Percentiles rank a stretch among this genome's conserved stretches.
phyloP scores from a whole-genome alignment of 768 basidiomycete genomes.

The Phanerochaete carnosa region DNA sequence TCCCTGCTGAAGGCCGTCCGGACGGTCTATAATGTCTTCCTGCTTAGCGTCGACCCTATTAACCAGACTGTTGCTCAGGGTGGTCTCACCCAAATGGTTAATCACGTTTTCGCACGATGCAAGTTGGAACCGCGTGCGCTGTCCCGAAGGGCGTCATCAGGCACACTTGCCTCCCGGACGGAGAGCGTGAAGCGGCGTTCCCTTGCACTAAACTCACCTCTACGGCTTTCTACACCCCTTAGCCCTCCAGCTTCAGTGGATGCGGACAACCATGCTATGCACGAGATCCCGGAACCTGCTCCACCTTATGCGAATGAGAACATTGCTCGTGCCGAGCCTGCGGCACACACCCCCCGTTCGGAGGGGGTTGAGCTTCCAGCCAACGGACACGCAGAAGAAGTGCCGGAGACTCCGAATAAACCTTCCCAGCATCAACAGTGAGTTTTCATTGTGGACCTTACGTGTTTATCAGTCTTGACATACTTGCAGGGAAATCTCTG shows the following conservation, averaged over 20 bases:
- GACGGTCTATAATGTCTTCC: conserved; percentile 97
- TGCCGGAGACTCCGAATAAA: background rate
- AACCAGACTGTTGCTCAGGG: conserved; percentile 99
- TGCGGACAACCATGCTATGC: background rate
- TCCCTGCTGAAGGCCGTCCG: conserved; percentile 93
- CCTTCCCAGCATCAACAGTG: conserved; percentile 13
- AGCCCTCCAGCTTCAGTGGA: conserved; percentile 7
- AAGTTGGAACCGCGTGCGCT: conserved; percentile 28
- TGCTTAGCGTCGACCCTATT: conserved; percentile 83
- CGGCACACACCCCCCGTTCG: conserved; percentile 4
- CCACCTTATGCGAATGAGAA: conserved; percentile 11
- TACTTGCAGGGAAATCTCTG: conserved; percentile 8
- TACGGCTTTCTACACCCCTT: conserved; percentile 10
- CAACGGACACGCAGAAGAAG: background rate
- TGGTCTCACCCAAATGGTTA: conserved; percentile 96
- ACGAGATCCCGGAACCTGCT: conserved; percentile 10
- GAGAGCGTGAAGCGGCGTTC: conserved; percentile 13
- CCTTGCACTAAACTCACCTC: conserved; percentile 15
- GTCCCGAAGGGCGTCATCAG: conserved; percentile 18
- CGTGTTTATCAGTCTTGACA: background rate
- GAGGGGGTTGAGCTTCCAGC: conserved; percentile 5
- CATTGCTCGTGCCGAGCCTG: background rate
- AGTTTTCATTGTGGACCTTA: background rate
- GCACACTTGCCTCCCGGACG: conserved; percentile 12
- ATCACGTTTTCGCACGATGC: conserved; percentile 91